Evolutionary conservation across 2,329 filamentous ascomycete species (phyloP).

Genomic region (Aureobasidium mangrovei): DNA sequence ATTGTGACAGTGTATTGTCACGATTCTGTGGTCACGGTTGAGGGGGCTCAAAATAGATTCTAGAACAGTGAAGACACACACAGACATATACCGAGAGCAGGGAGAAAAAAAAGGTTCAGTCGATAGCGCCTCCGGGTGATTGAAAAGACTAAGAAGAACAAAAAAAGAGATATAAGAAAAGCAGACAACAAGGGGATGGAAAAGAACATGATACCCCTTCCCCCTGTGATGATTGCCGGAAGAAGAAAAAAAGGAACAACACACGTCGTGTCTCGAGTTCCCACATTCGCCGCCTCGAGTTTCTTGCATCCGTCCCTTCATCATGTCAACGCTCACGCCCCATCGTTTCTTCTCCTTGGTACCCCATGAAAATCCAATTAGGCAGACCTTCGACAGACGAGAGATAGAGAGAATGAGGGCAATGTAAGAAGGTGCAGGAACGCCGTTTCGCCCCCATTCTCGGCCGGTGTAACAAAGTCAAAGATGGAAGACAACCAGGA

Average conservation of each 20-base stretch:
- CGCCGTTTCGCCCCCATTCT: not conserved
- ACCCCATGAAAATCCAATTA: not conserved
- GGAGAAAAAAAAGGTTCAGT: not conserved
- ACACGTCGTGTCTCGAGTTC: not conserved
- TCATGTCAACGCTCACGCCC: not conserved
- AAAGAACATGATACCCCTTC: slow-evolving; percentile 1
- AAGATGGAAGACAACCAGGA: slow-evolving; percentile 1
- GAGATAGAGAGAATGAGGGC: not conserved
- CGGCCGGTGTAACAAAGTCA: not conserved
- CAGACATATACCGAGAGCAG: no score
- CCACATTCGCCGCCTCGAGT: not conserved
- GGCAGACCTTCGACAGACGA: not conserved
- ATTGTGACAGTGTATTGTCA: no score
- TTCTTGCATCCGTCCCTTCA: not conserved
- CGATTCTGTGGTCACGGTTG: no score
- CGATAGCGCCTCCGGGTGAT: slow-evolving; percentile 8
- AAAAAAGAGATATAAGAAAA: not conserved
- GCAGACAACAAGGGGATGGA: not conserved
- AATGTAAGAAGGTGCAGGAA: not conserved
- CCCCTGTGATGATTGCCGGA: not conserved
- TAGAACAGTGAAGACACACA: no score
- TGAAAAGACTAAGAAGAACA: not conserved
- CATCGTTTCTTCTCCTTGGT: not conserved
- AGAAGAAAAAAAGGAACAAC: not conserved
- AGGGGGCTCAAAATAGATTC: no score